Conservation (phyloP, 176 grass and related monocot species). For the Aegilops speltoides region DNA sequence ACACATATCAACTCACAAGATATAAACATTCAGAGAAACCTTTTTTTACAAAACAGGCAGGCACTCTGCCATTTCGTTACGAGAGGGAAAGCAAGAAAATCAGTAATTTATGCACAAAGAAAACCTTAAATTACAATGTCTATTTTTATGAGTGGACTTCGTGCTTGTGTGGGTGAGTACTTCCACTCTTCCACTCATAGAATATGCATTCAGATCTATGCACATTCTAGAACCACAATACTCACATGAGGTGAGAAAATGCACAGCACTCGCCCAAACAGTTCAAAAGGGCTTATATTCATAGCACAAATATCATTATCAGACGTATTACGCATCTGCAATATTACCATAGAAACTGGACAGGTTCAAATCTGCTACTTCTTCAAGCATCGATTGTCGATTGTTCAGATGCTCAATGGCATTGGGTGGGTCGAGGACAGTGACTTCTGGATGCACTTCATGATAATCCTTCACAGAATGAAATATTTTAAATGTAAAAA, state of each 20-base stretch:
- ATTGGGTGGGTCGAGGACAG: slow-evolving; percentile 82
- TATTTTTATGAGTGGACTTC: background rate
- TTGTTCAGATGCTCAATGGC: slow-evolving; percentile 80
- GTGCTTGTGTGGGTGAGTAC: background rate
- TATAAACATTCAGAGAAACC: background rate
- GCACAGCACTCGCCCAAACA: background rate
- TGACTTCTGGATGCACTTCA: slow-evolving; percentile 87
- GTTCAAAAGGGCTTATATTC: background rate
- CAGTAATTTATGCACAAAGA: background rate
- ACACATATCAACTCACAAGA: background rate
- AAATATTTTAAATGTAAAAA: background rate
- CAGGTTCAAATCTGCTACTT: slow-evolving; percentile 83
- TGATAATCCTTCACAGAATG: slow-evolving; percentile 66
- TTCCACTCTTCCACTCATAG: background rate
- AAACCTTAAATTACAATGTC: background rate
- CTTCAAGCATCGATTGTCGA: slow-evolving; percentile 92
- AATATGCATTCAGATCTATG: background rate
- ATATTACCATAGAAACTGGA: slow-evolving; percentile 78
- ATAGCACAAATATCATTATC: background rate
- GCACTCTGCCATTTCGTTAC: background rate
- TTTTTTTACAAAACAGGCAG: background rate
- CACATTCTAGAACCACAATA: background rate
- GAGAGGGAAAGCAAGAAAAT: background rate
- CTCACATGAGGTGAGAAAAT: background rate
- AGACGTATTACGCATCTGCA: background rate